A percentile compares a stretch with the other conserved stretches of the same genome.
Evolutionary conservation across 2,329 filamentous ascomycete genomes (phyloP).

Genomic region (Calonectria crousiana): DNA sequence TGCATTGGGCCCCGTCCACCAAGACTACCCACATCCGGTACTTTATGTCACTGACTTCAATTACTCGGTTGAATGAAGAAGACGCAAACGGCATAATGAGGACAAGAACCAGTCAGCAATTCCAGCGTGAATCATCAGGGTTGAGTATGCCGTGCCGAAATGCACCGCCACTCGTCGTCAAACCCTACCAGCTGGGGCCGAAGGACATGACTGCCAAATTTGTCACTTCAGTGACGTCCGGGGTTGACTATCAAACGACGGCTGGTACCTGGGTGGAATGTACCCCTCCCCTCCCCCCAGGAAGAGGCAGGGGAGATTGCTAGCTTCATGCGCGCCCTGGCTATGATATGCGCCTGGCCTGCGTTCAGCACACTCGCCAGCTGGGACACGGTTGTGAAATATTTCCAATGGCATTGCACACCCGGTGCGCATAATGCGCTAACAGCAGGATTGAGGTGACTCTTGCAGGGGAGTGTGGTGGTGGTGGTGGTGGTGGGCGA

Average conservation of each 20-base stretch:
- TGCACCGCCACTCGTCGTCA: background rate
- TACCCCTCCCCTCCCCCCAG: conserved; percentile 3
- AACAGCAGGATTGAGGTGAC: background rate
- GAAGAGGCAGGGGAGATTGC: conserved; percentile 21
- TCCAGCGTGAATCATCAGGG: background rate
- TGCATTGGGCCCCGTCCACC: background rate
- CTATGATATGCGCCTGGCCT: conserved; percentile 3
- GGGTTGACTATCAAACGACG: conserved; percentile 10
- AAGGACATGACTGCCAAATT: conserved; percentile 2
- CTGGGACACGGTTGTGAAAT: conserved; percentile 11
- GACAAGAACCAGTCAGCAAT: background rate
- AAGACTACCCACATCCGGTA: background rate
- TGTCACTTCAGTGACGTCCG: background rate
- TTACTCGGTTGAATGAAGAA: background rate
- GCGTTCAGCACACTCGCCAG: background rate
- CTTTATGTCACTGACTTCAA: background rate
- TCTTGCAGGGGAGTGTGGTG: background rate
- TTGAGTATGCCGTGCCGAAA: background rate
- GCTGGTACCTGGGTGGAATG: conserved; percentile 19
- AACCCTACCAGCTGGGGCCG: conserved; percentile 1
- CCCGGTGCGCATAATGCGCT: background rate
- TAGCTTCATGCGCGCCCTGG: conserved; percentile 24
- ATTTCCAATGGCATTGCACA: background rate
- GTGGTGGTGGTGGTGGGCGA: background rate
- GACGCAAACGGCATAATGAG: background rate